These are phyloP conservation scores for Mrakia frigida DNA, from an alignment of 768 basidiomycete species.

Conservation along the genomic window DNA sequence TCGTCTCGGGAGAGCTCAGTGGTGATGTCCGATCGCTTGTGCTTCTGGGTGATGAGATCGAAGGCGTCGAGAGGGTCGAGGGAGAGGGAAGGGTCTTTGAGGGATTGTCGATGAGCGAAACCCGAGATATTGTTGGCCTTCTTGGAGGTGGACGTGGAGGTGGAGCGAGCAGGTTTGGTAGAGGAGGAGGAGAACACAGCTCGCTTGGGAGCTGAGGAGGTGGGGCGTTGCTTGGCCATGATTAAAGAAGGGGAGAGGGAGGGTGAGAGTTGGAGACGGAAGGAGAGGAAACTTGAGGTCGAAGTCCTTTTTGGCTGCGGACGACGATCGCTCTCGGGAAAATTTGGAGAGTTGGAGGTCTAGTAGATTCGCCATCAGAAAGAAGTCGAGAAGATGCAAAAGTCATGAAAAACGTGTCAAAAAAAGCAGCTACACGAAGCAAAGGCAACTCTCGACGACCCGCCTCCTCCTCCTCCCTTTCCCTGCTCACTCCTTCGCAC, in stretches of 20 bases:
- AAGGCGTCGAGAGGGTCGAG: constrained; percentile 28
- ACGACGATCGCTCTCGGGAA: no score
- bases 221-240: constrained; percentile 21
- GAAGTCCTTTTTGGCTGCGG: not conserved
- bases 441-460: not conserved
- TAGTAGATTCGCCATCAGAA: no score
- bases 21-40: constrained; percentile 25
- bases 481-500: not conserved
- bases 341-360: no score
- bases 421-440: not conserved
- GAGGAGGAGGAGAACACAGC: constrained; percentile 18
- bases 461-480: not conserved
- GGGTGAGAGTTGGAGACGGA: not conserved
- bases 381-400: no score
- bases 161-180: not conserved
- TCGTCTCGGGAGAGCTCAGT: constrained; percentile 34
- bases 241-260: no score
- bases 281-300: constrained; percentile 4
- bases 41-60: constrained; percentile 20
- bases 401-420: no score
- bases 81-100: constrained; percentile 5
- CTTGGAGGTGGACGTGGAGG: not conserved
- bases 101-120: constrained; percentile 18
- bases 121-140: constrained; percentile 21
- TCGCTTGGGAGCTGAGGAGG: constrained; percentile 17